Base-by-base conservation (phyloP, 2,329 filamentous ascomycete genomes). In the Phialophora tarda region DNA sequence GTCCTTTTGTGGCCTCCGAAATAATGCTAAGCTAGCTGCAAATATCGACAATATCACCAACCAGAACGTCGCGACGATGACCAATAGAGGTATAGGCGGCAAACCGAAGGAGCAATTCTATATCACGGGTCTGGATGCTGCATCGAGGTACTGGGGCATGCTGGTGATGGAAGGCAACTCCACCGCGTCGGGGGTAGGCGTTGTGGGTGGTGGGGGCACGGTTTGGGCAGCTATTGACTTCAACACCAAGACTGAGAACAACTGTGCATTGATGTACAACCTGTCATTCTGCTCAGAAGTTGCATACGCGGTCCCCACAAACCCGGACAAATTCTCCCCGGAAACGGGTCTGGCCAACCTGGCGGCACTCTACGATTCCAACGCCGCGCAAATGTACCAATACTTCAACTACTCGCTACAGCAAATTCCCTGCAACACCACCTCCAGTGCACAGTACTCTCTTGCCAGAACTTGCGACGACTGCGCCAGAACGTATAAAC, bases 31-130 rank as follows among this genome's bases (percentile, higher is more conserved):
- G 72, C 87, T 91, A 64, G 82, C 83, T 55, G 84, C 85, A 4
- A 86, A 84, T 30, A 84, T 84, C 47, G 81, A 86, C 67, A 83
- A 84, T 63, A 82, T 80, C 54, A 76, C 78, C 32, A 80, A 77
- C 66, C 77, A 82, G 57, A 83, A 76, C 65, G 77, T 75, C 63
- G 79, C 88, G 32, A 81, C 85, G 47, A 91, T 96, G 83, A 93
- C 89, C 2, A 88, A 83, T 30, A 85, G 88, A 34, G 91, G 87
- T 3, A 80, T 84, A 0, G 87, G 87, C 3, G 86, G 86, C 59
- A 82, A 88, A 66, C 91, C 91, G 0, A 93, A 93, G 76, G 89
- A 96, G 76, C 92, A 97, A 74, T 97, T 99, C 76, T 92, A 94
- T 73, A 83, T 97, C 56, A 87, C 85, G 44, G 87, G 88, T 0